Percentiles rank a stretch among this genome's conserved stretches.
Conservation (phyloP, 805 yeast species). For the Saccharomycopsis olivae region DNA sequence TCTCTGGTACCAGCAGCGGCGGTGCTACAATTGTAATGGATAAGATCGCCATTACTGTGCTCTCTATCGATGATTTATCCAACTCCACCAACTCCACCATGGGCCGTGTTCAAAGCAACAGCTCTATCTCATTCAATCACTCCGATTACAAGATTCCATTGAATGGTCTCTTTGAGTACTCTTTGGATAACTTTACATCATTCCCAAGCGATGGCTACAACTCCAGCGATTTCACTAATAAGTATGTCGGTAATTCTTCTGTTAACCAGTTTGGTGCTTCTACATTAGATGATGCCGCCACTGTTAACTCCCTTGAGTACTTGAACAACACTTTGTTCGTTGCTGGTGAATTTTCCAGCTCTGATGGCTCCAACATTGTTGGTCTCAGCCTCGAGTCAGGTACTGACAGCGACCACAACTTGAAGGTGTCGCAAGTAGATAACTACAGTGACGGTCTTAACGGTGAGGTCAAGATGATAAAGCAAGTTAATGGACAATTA, state of each 20-base stretch:
- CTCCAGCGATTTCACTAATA: conserved; percentile 18
- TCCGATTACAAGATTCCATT: conserved; percentile 28
- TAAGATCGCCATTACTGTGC: conserved; percentile 41
- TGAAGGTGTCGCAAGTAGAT: conserved; percentile 5
- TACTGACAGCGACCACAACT: conserved; percentile 13
- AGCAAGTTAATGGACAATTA: conserved; percentile 27
- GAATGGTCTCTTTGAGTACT: conserved; percentile 79
- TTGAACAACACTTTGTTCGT: conserved; percentile 30
- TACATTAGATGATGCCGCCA: conserved; percentile 22
- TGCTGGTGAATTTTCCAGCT: conserved; percentile 38
- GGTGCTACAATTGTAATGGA: conserved; percentile 61
- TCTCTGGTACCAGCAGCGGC: conserved; percentile 22
- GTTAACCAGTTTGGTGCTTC: conserved; percentile 31
- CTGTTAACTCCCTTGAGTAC: conserved; percentile 30
- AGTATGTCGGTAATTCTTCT: conserved; percentile 37
- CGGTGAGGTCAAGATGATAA: conserved; percentile 28
- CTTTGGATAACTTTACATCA: conserved; percentile 51
- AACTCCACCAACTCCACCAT: conserved; percentile 25
- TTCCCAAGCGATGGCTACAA: conserved; percentile 33
- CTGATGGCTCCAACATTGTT: conserved; percentile 30
- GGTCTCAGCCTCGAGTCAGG: conserved; percentile 3
- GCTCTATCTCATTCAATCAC: conserved; percentile 17
- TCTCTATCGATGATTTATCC: conserved; percentile 33
- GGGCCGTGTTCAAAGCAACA: conserved; percentile 17
- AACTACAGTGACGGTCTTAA: conserved; percentile 30